Base-by-base conservation (phyloP, 2,329 filamentous ascomycete genomes). In the Epichloe sibirici region DNA sequence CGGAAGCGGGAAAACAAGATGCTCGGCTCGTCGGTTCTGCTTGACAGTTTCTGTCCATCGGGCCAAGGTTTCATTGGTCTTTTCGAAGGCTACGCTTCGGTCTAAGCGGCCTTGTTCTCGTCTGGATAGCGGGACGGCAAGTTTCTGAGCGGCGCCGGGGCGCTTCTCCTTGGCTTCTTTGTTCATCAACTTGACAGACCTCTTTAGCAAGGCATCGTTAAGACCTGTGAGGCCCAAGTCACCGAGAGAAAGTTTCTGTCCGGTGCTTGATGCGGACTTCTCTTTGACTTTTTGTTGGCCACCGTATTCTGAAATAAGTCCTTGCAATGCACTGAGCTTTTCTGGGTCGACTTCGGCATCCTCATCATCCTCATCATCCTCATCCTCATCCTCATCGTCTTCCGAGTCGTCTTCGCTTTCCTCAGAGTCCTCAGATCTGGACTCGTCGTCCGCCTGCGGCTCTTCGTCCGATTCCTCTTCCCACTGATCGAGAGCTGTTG, bases 31-130 rank as follows among this genome's bases (percentile, higher is more conserved):
- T 55, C 93, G 85, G 67, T 96, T 96, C 35, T 88, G 82, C 70
- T 96, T 95, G 62, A 98, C 90, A 0, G 93, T 97, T 55, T 96
- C 91, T 35, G 85, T 85, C 93, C 93, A 98, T 61, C 89, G 82
- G 57, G 88, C 83, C 28, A 98, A 74, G 0, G 90, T 91, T 67
- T 96, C 85, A 62, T 94, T 95, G 49, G 89, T 90, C 73, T 95
- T 90, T 38, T 90, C 82, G 61, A 90, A 94, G 3, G 93, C 93
- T 25, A 83, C 89, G 50, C 76, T 74, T 49, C 93, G 87, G 62
- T 95, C 85, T 15, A 96, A 70, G 48, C 83, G 82, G 64, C 90
- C 90, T 67, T 97, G 91, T 61, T 95, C 86, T 55, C 90, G 80
- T 65, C 87, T 90, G 1, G 88, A 82, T 5, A 96, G 75, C 13